Base-by-base conservation (phyloP, 1,139 yeast species). In the Pneumocystis sp. region DNA sequence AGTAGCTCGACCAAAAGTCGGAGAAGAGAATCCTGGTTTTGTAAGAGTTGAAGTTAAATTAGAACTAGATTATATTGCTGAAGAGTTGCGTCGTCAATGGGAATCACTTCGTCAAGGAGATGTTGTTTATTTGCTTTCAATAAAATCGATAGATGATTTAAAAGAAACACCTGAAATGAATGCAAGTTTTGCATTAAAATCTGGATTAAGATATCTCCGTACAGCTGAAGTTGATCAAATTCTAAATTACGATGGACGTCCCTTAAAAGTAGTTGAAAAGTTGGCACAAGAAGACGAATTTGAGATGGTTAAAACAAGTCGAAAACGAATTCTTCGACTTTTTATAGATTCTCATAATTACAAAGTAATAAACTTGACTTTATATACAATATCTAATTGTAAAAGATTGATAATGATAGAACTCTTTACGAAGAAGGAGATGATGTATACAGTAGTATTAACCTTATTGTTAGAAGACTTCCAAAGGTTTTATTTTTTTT, bases 81-180 rank as follows among this genome's bases (percentile, higher is more conserved):
- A 61, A 15, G 64, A 64, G 3, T 63, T 67, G 25, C 67, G 70
- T 15, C 61, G 67, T 10, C 78, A 74, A 31, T 78, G 80, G 80
- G 74, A 73, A 31, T 42, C 68, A 0, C 61, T 77, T 37, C 59
- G 65, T 10, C 65, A 65, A 0, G 78, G 75, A 4, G 78, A 76
- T 45, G 67, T 73, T 6, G 66, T 78, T 8, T 72, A 74, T 39
- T 64, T 78, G 6, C 68, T 71, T 1, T 64, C 70, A 15, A 45
- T 75, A n/a, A 66, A 37, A 31, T 71, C 70, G 1, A 66, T 70
- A 8, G 68, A 65, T 34, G 42, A 64, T 63, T 29, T 66, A 66
- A 25, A 69, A 60, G 64, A 65, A 45, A 61, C 70, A 1, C 62
- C 65, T 0, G 61, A 65, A 35, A 60, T 67, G 10, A 42, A 61